Evolutionary conservation across 2,329 filamentous ascomycete genomes (phyloP).

Genomic region (Rosellinia necatrix): DNA sequence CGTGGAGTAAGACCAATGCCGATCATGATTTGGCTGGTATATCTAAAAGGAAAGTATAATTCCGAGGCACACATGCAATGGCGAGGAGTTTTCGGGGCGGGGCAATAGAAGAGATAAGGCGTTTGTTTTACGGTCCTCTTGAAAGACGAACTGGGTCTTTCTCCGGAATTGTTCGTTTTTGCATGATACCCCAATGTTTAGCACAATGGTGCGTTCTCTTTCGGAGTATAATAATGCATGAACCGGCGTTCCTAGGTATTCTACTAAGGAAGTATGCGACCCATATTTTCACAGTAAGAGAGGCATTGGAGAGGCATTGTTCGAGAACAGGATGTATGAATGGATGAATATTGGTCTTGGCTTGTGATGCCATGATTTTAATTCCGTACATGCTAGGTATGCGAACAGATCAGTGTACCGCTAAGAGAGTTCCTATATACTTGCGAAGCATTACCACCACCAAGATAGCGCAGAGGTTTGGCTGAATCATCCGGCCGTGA

Average conservation of each 20-base stretch:
- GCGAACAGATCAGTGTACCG: neutral
- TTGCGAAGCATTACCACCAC: neutral
- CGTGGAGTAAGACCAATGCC: constrained; percentile 29
- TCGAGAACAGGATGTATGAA: neutral
- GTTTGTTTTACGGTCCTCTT: constrained; percentile 18
- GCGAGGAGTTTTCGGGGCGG: constrained; percentile 1
- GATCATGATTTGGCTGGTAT: neutral
- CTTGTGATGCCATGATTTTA: neutral
- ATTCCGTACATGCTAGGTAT: constrained; percentile 19
- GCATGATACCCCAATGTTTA: constrained; percentile 33
- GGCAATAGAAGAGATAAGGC: constrained; percentile 19
- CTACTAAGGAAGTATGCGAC: neutral
- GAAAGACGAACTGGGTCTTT: constrained; percentile 7
- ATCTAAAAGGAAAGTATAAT: neutral
- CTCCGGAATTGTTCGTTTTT: constrained; percentile 17
- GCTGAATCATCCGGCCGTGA: neutral
- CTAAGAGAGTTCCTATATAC: neutral
- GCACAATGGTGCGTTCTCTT: constrained; percentile 18
- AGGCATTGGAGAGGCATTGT: neutral
- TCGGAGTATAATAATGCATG: constrained; percentile 24
- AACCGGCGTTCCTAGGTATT: constrained; percentile 26
- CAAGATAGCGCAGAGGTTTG: neutral
- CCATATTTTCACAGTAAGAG: neutral
- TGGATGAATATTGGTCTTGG: neutral
- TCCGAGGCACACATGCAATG: constrained; percentile 6